Evolutionary conservation across 805 yeast species (phyloP).

Genomic region (Phaffomyces opuntiae): DNA sequence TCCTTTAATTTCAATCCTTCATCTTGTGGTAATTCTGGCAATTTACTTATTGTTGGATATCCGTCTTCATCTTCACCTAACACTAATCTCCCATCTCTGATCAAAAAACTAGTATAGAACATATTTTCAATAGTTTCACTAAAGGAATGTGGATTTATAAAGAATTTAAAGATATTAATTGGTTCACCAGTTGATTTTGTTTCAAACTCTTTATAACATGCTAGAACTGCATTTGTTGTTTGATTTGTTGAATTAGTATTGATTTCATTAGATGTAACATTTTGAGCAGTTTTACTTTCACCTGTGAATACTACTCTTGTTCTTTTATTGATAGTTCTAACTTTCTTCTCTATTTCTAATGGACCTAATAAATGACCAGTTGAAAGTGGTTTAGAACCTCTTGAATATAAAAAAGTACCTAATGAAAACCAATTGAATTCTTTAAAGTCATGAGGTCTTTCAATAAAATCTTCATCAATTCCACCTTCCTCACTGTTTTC

Average conservation of each 20-base stretch:
- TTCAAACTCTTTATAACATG: constrained; percentile 38
- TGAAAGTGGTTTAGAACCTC: constrained; percentile 41
- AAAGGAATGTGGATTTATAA: constrained; percentile 71
- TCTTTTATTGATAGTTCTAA: constrained; percentile 27
- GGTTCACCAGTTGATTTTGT: constrained; percentile 28
- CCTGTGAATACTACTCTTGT: constrained; percentile 37
- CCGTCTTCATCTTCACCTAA: constrained; percentile 47
- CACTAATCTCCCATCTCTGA: constrained; percentile 61
- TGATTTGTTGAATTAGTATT: constrained; percentile 45
- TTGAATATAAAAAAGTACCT: constrained; percentile 43
- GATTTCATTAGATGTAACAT: constrained; percentile 45
- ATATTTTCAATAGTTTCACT: constrained; percentile 77
- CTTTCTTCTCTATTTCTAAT: constrained; percentile 49
- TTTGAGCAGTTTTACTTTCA: constrained; percentile 44
- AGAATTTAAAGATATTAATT: constrained; percentile 56
- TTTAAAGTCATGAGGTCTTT: constrained; percentile 29
- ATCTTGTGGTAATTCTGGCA: constrained; percentile 24
- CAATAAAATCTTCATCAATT: constrained; percentile 21
- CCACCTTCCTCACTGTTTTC: constrained; percentile 10
- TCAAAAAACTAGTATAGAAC: constrained; percentile 74
- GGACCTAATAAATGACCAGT: constrained; percentile 69
- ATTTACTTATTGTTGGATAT: constrained; percentile 33
- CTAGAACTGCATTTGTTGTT: constrained; percentile 58
- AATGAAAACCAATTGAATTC: constrained; percentile 52
- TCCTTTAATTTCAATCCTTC: constrained; percentile 20